These are phyloP conservation scores for Fraxinus angustifolia DNA, from an alignment of 305 asterid genomes.

Conservation along the genomic window DNA sequence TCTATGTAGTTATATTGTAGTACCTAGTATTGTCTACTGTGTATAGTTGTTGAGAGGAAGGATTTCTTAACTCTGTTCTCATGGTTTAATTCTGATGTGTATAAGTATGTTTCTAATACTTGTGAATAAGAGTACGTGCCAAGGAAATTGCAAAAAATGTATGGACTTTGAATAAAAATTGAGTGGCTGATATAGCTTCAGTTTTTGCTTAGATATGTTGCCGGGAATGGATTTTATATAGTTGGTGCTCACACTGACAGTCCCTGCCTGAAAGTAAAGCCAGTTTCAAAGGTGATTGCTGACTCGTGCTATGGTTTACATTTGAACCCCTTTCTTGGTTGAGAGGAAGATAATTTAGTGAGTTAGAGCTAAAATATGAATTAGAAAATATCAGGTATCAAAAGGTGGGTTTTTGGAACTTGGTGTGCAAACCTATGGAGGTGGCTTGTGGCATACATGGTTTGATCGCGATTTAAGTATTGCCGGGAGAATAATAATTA, in stretches of 20 bases:
- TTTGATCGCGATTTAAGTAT: slow-evolving; percentile 86
- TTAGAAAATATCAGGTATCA: slow-evolving; percentile 47
- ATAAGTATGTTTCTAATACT: not conserved
- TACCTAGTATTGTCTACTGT: not conserved
- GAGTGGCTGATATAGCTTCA: slow-evolving; percentile 20
- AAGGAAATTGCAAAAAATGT: not conserved
- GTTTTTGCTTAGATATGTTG: slow-evolving; percentile 53
- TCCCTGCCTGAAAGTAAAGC: slow-evolving; percentile 83
- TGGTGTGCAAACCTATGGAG: slow-evolving; percentile 90
- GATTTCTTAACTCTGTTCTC: not conserved
- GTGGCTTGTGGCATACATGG: slow-evolving; percentile 99
- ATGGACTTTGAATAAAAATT: not conserved
- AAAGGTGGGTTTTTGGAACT: slow-evolving; percentile 91
- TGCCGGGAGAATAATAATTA: slow-evolving; percentile 80
- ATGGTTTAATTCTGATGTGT: not conserved
- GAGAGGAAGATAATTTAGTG: not conserved
- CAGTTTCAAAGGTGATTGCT: slow-evolving; percentile 62
- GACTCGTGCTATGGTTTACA: not conserved
- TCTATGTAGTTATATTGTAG: not conserved
- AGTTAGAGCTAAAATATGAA: not conserved
- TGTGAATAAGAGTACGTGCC: not conserved
- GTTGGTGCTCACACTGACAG: slow-evolving; percentile 98
- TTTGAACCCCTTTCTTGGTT: slow-evolving; percentile 4
- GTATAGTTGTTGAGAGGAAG: not conserved
- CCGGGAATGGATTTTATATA: slow-evolving; percentile 80